Evolutionary conservation across 345 rosid species (phyloP), one percentile per base, ranked within the genome.

Genomic region (Eucalyptus rudis): DNA sequence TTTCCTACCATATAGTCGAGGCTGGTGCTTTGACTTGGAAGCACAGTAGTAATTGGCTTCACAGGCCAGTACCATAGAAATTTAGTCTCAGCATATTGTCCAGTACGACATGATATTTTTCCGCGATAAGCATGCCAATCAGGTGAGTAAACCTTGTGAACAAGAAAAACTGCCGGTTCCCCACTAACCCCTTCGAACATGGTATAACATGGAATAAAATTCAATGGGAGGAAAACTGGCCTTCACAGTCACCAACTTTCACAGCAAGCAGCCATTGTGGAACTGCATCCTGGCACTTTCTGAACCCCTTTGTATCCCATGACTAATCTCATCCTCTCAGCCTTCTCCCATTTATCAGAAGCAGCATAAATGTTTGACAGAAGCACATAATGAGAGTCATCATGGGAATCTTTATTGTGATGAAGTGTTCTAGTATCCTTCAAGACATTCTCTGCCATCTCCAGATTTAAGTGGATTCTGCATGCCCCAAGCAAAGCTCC

Each of bases 401-500:
- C 93, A 40, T 88, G 89, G 8, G 93, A 90, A 58, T 89, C 86
- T 44, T 87, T 43, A 33, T n/a, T 79, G 36, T 36, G 80, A 27
- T 89, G 89, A 44, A 71, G n/a, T 64, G 50, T 87, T 58, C 87
- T 89, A 45, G 93, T 86, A 29, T 93, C 93, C 89, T 94, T 79
- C 87, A 93, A 80, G 86, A 95, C 93, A 87, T 90, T 54, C 89
- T 94, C 96, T 29, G 89, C 93, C 93, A 93, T 91, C 29, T 93
- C 91, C 47, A 86, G 88, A 90, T 94, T 93, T 56, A 54, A 66
- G 90, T 97, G 96, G 91, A 95, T 87, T 64, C 93, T 92, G 87
- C 98, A 96, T 58, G 97, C 97, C 83, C 96, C 97, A 88, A 97
- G 95, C 88, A 96, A 90, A 71, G 94, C 94, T 40, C 96, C 98